Percentiles rank a stretch among this genome's conserved stretches.
phyloP scores from a whole-genome alignment of 2,329 filamentous ascomycete species.

The Graphilbum sp. region DNA sequence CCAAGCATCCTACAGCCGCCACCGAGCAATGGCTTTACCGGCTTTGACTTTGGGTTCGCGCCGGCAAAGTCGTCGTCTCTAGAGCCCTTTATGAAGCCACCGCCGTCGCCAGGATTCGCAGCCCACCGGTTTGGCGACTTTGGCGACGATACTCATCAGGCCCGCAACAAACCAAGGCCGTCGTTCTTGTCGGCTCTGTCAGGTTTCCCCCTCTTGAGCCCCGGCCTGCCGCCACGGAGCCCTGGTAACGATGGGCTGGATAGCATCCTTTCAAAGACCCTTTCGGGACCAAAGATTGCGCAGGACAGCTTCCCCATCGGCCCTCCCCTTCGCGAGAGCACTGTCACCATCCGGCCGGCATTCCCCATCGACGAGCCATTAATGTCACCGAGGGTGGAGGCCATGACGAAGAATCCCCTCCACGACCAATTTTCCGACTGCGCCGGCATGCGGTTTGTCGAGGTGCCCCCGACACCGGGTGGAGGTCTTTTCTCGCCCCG shows the following conservation, averaged over 20 bases:
- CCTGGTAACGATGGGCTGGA: constrained; percentile 4
- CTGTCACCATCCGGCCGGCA: constrained; percentile 17
- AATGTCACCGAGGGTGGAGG: constrained; percentile 55
- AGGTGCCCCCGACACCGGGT: constrained; percentile 33
- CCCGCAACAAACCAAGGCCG: not conserved
- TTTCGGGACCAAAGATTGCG: no score
- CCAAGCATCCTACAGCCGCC: no score
- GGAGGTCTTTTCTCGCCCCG: constrained; percentile 38
- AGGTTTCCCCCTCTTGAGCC: constrained; percentile 12
- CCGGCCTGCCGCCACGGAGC: constrained; percentile 4
- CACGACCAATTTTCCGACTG: constrained; percentile 28
- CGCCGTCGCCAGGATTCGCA: constrained; percentile 28
- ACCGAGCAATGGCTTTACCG: no score
- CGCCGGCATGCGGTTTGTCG: constrained; percentile 33
- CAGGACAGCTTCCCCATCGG: no score
- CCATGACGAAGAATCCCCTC: constrained; percentile 55
- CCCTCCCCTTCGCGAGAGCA: constrained; percentile 9
- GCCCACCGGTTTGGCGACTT: constrained; percentile 22
- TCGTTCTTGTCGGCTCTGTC: not conserved
- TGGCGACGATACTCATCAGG: constrained; percentile 2
- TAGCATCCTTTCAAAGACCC: no score
- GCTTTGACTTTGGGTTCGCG: constrained; percentile 6
- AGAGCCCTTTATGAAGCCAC: constrained; percentile 17
- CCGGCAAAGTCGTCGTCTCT: constrained; percentile 13
- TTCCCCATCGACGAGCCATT: constrained; percentile 27